phyloP scores from a whole-genome alignment of 257 asterid genomes.

The Mentha longifolia region DNA sequence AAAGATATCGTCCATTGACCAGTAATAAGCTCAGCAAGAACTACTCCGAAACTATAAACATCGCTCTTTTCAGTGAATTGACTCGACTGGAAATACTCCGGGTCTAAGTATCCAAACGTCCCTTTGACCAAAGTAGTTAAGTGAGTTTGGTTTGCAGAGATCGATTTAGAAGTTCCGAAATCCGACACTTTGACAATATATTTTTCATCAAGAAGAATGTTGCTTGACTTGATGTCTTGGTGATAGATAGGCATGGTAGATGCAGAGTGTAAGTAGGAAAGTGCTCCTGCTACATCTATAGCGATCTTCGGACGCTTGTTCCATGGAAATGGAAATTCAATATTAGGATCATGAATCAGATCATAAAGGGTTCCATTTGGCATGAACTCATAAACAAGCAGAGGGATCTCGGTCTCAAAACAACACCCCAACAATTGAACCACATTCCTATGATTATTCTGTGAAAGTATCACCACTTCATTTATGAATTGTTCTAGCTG shows the following conservation, averaged over 20 bases:
- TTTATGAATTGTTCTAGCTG: slow-evolving; percentile 31
- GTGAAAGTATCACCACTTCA: slow-evolving; percentile 32
- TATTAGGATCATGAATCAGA: slow-evolving; percentile 4
- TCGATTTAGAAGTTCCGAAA: too few species aligned
- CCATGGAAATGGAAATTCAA: slow-evolving; percentile 15
- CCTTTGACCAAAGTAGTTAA: slow-evolving; percentile 36
- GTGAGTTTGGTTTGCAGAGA: too few species aligned
- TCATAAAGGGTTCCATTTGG: slow-evolving; percentile 31
- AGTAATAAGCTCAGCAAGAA: slow-evolving; percentile 32
- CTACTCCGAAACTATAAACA: slow-evolving; percentile 40
- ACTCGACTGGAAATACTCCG: slow-evolving; percentile 35
- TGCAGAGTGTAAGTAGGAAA: slow-evolving; percentile 29
- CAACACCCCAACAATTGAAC: slow-evolving; percentile 33
- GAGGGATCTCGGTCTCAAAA: slow-evolving; percentile 26
- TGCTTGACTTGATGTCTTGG: slow-evolving; percentile 16
- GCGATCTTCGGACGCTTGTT: slow-evolving; percentile 26
- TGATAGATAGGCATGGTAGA: slow-evolving; percentile 13
- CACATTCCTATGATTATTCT: slow-evolving; percentile 35
- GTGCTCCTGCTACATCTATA: slow-evolving; percentile 28
- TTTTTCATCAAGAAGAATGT: slow-evolving; percentile 10
- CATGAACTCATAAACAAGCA: slow-evolving; percentile 24
- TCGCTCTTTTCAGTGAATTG: slow-evolving; percentile 39
- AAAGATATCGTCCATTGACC: slow-evolving; percentile 15
- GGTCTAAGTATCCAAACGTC: slow-evolving; percentile 43
- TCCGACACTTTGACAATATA: too few species aligned